Percentiles rank a stretch among this genome's conserved stretches.
phyloP scores from a whole-genome alignment of 2,329 filamentous ascomycete species.

The Alternaria viburni region DNA sequence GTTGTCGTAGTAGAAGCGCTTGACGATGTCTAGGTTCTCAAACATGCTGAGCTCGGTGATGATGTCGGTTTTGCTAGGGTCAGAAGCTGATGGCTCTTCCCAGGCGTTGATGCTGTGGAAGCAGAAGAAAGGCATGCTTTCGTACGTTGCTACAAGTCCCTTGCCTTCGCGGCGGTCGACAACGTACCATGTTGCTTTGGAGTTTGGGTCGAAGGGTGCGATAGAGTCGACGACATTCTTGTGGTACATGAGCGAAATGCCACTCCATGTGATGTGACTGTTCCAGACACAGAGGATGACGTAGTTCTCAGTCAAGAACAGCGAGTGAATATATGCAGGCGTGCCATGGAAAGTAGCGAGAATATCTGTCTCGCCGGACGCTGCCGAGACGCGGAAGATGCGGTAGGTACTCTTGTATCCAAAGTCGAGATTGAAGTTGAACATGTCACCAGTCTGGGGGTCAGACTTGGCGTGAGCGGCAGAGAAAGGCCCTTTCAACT shows the following conservation, averaged over 20 bases:
- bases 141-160: slow-evolving; percentile 73
- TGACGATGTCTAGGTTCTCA: slow-evolving; percentile 68
- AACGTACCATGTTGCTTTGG: slow-evolving; percentile 73
- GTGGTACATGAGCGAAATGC: slow-evolving; percentile 67
- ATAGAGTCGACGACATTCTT: slow-evolving; percentile 74
- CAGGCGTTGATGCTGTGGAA: slow-evolving; percentile 83
- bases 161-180: slow-evolving; percentile 68
- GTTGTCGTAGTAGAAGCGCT: slow-evolving; percentile 68
- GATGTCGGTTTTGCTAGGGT: slow-evolving; percentile 58
- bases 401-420: slow-evolving; percentile 67
- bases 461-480: slow-evolving; percentile 76
- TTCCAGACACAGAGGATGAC: slow-evolving; percentile 77
- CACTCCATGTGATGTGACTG: slow-evolving; percentile 64
- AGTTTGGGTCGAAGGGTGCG: slow-evolving; percentile 63
- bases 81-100: slow-evolving; percentile 60
- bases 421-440: slow-evolving; percentile 80
- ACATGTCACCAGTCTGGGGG: slow-evolving; percentile 74
- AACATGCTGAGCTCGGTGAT: slow-evolving; percentile 71
- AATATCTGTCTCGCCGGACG: slow-evolving; percentile 70
- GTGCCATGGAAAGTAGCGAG: slow-evolving; percentile 68
- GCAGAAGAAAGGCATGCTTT: slow-evolving; percentile 73
- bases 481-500: slow-evolving; percentile 70
- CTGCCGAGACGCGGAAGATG: slow-evolving; percentile 69
- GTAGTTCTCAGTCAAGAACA: slow-evolving; percentile 74
- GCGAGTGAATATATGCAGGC: slow-evolving; percentile 81